These are phyloP conservation scores for Mucor plumbeus DNA, from an alignment of 371 early-diverging fungal genomes.

Conservation along the genomic window DNA sequence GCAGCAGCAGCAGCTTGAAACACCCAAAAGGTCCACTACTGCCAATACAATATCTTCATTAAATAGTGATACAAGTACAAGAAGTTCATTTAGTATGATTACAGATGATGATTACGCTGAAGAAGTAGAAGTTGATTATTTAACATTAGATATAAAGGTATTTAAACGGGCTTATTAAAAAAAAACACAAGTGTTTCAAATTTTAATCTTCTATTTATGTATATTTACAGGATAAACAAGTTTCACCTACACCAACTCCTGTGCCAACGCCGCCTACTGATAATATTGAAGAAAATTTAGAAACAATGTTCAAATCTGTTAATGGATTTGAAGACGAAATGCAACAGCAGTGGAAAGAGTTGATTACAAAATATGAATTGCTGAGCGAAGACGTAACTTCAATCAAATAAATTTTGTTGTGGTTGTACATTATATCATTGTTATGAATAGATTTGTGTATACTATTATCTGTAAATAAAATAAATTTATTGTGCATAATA, in stretches of 20 bases:
- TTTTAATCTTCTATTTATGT: background rate
- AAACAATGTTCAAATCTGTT: constrained; percentile 11
- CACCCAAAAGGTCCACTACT: background rate
- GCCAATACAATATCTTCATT: constrained; percentile 25
- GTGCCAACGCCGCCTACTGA: background rate
- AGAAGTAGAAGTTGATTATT: constrained; percentile 14
- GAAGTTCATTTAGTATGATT: constrained; percentile 25
- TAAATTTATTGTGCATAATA: too few relatives aligned
- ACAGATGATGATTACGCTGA: constrained; percentile 13
- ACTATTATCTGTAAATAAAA: too few relatives aligned
- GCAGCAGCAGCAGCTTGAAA: background rate
- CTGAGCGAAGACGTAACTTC: background rate
- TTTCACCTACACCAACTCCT: constrained; percentile 2
- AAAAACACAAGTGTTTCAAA: background rate
- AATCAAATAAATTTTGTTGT: background rate
- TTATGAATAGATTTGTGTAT: too few relatives aligned
- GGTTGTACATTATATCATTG: background rate
- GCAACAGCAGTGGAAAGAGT: constrained; percentile 28
- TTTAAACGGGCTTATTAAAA: background rate
- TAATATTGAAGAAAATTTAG: background rate
- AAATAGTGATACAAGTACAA: constrained; percentile 18
- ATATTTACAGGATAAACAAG: background rate
- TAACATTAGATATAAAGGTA: constrained; percentile 16
- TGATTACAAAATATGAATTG: constrained; percentile 24
- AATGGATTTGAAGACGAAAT: constrained; percentile 31